Conservation (phyloP, 2,329 filamentous ascomycete genomes). For the Colletotrichum sp. region DNA sequence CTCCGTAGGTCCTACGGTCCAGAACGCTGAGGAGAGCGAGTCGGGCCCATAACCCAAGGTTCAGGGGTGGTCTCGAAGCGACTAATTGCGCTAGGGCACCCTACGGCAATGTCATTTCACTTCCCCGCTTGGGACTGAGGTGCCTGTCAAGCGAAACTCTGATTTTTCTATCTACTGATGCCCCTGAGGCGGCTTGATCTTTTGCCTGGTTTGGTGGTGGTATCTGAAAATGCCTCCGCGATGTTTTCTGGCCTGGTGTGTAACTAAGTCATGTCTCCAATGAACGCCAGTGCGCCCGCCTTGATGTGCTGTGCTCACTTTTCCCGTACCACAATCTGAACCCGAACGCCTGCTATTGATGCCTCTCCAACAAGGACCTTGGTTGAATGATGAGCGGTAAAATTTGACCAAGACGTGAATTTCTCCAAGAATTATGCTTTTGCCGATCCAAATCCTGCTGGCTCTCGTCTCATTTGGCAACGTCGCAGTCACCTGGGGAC, state of each 20-base stretch:
- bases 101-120: neutral
- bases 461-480: neutral
- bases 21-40: neutral
- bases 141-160: neutral
- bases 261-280: neutral
- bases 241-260: neutral
- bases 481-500: constrained; percentile 1
- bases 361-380: neutral
- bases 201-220: neutral
- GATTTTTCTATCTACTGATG: neutral
- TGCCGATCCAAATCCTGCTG: neutral
- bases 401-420: neutral
- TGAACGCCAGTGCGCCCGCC: neutral
- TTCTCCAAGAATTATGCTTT: neutral
- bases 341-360: neutral
- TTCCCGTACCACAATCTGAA: neutral
- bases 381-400: neutral
- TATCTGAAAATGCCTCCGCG: neutral
- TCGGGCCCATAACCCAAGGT: neutral
- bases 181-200: neutral
- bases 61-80: neutral
- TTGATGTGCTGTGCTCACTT: neutral
- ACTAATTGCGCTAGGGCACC: neutral
- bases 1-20: neutral
- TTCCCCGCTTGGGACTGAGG: neutral